A percentile compares a stretch with the other conserved stretches of the same genome.
Conservation (phyloP, 179 eudicot species). For the Carnegiea gigantea region DNA sequence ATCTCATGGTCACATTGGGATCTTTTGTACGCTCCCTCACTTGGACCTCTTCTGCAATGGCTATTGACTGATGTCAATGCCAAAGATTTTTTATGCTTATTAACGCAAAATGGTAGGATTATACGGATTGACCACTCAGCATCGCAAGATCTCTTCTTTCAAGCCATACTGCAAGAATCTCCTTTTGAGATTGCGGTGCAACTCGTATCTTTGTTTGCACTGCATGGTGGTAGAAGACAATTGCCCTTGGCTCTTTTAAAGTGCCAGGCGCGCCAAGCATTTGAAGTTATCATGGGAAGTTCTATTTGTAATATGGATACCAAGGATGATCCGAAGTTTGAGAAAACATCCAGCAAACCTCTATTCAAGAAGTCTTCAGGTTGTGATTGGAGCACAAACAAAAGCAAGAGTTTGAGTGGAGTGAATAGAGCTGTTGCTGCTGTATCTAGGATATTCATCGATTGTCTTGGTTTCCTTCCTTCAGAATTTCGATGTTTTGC, state of each 20-base stretch:
- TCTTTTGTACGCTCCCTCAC: constrained; percentile 66
- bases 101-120: constrained; percentile 68
- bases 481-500: constrained; percentile 69
- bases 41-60: constrained; percentile 86
- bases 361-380: constrained; percentile 18
- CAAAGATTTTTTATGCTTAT: constrained; percentile 65
- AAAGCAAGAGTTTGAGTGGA: constrained; percentile 23
- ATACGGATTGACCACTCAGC: constrained; percentile 75
- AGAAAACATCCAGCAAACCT: constrained; percentile 20
- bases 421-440: constrained; percentile 30
- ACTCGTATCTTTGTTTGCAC: constrained; percentile 60
- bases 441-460: constrained; percentile 61
- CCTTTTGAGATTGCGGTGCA: constrained; percentile 73
- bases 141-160: constrained; percentile 57
- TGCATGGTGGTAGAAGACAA: constrained; percentile 73
- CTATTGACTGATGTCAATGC: constrained; percentile 59
- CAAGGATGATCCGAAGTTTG: constrained; percentile 22
- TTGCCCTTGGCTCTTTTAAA: constrained; percentile 71
- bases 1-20: constrained; percentile 87
- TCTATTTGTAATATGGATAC: constrained; percentile 23
- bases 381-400: constrained; percentile 13
- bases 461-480: constrained; percentile 76
- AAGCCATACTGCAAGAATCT: constrained; percentile 68
- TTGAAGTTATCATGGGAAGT: constrained; percentile 57
- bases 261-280: constrained; percentile 69